Base-by-base conservation (phyloP, 331 rosid species). In the Stylosanthes scabra region DNA sequence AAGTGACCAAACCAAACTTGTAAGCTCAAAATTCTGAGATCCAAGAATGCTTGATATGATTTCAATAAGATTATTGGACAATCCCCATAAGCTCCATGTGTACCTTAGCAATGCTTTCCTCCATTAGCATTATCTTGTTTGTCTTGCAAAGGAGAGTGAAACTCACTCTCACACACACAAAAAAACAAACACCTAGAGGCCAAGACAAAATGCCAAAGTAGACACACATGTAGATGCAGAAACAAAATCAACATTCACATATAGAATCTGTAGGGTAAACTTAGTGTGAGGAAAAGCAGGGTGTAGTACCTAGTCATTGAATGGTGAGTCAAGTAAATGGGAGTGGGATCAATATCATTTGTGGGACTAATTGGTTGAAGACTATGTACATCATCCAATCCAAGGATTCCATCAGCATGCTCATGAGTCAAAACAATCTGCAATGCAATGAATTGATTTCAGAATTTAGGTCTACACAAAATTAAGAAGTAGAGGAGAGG, bases 401-500 rank as follows among this genome's bases (percentile, higher is more conserved):
- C 97, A 84, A 80, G 87, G 82, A 86, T 83, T 39, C 96, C 98
- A 82, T 90, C 98, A 28, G 98, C 98, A 82, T 92, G 98, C 44
- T 88, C 98, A 78, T 88, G 97, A 79, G 94, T 90, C 92, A 92
- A 86, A 66, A 90, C 58, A 72, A 92, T 88, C 97, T 92, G 87
- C 80, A 86, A 58, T 49, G 41, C 45, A 79, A 44, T 37, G 9
- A 45, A 45, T 37, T 59, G 70, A 65, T 16, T n/a, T 50, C 25
- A 34, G 63, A 63, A 64, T 37, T 2, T 11, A 7, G 13, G 39
- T 20, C 4, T 6, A 52, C 16, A 44, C 10, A 10, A 69, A 28
- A 11, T 8, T 12, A 31, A 59, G n/a, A 46, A 1, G 25, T 0
- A 20, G 45, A 57, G 7, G 11, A 28, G 3, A 44, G 28, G 44